Conservation (phyloP, 2,329 filamentous ascomycete species). For the Aureobasidium subglaciale region DNA sequence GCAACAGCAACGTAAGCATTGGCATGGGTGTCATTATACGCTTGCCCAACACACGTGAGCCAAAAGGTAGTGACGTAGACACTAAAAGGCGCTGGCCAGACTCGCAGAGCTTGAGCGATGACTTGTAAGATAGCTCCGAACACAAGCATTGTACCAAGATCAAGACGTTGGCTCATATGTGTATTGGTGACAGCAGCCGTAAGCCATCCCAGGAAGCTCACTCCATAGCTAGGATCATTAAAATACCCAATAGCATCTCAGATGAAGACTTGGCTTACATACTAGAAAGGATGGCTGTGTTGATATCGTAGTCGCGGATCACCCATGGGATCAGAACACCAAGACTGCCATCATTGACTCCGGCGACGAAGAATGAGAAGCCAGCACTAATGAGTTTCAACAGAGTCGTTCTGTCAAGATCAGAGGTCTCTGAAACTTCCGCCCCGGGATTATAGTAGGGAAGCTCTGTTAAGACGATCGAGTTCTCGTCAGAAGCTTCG, state of each 20-base stretch:
- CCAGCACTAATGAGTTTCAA: constrained; percentile 32
- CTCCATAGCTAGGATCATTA: constrained; percentile 37
- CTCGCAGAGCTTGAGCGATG: constrained; percentile 46
- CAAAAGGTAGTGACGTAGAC: constrained; percentile 54
- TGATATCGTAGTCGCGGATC: constrained; percentile 49
- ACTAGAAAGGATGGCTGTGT: constrained; percentile 36
- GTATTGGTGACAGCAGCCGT: constrained; percentile 52
- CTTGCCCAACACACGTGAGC: constrained; percentile 52
- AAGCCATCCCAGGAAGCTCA: constrained; percentile 55
- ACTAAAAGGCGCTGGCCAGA: constrained; percentile 47
- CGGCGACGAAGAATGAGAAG: constrained; percentile 59
- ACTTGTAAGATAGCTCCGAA: constrained; percentile 52
- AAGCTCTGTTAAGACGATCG: no score
- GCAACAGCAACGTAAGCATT: constrained; percentile 53
- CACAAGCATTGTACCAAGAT: constrained; percentile 50
- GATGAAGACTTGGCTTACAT: constrained; percentile 33
- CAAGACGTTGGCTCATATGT: constrained; percentile 45
- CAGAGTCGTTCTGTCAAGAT: not conserved
- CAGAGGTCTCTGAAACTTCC: no score
- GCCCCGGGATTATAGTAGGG: no score
- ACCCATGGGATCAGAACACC: constrained; percentile 59
- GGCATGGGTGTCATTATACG: constrained; percentile 56
- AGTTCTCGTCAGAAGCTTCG: no score
- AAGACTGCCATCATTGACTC: constrained; percentile 58
- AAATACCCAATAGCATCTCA: no score